Evolutionary conservation across 306 rosid species (phyloP), one percentile per base, ranked within the genome.

Genomic region (Lathyrus aphaca): DNA sequence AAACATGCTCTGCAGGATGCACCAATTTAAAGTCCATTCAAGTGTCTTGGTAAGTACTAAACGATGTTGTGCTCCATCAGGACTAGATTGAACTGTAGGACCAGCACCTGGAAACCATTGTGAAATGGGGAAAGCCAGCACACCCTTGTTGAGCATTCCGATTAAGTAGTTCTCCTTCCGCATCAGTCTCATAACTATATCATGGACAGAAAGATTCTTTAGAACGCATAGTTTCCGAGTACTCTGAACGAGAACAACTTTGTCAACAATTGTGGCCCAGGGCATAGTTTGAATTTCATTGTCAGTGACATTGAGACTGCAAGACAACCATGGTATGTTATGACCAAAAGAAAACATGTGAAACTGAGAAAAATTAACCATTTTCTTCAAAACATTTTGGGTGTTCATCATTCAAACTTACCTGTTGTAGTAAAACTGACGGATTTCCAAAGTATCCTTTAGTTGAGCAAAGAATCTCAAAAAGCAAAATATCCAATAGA

Each of bases 1-100:
- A 83, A 94, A 94, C 99, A 94, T 94, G 89, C 95, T 91, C 75
- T 94, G 95, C 76, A 91, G 74, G 67, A 94, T 91, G 85, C 95
- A 88, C 99, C 99, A 91, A 79, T 87, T 94, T 76, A 94, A 91
- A 67, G 96, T 86, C 99, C 99, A 94, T 72, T 94, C 97, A 35
- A 94, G 96, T 73, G 95, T 87, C 83, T 88, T 94, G 67, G 92
- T 85, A 77, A 94, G 82, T 54, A 91, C 86, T 44, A 88, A 73
- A 54, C 85, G 84, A 70, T 78, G 59, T 15, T 69, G 83, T 62
- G 72, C 66, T 60, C 96, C 91, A 74, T 81, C 40, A 4, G 85
- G 71, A 46, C 80, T 68, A 69, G 69, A 68, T 66, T 83, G 89
- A 69, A 91, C 85, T 37, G 71, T 60, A 13, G 99, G 99, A 74